phyloP scores from a whole-genome alignment of 352 stramenopile species.

The Phytophthora aleatoria region DNA sequence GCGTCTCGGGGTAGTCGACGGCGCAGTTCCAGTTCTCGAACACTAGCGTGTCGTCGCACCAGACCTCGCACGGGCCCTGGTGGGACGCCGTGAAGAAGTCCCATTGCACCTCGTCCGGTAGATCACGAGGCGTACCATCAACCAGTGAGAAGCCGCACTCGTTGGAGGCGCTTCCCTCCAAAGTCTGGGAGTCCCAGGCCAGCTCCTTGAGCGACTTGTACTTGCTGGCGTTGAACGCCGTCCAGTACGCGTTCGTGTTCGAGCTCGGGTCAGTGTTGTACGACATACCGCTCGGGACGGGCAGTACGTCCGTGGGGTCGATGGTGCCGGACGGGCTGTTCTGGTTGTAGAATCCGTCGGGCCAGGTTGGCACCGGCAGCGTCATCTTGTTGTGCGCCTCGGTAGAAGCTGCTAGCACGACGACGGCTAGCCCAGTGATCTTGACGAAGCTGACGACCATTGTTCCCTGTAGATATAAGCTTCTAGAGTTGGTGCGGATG shows the following conservation, averaged over 20 bases:
- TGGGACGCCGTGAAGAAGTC: conserved; percentile 49
- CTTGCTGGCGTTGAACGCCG: conserved; percentile 44
- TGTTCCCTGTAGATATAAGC: conserved; percentile 3
- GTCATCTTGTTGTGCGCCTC: conserved; percentile 56
- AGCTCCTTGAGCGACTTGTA: conserved; percentile 44
- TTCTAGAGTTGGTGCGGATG: conserved; percentile 6
- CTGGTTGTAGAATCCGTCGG: conserved; percentile 35
- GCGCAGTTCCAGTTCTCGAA: conserved; percentile 51
- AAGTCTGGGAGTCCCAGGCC: conserved; percentile 25
- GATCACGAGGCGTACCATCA: conserved; percentile 25
- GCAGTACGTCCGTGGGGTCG: conserved; percentile 39
- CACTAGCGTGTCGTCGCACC: conserved; percentile 48
- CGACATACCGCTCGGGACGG: conserved; percentile 47
- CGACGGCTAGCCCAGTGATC: conserved; percentile 21
- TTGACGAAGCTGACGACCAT: conserved; percentile 42
- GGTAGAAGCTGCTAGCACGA: conserved; percentile 22
- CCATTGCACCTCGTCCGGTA: conserved; percentile 39
- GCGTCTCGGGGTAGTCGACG: conserved; percentile 31
- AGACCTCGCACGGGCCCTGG: conserved; percentile 51
- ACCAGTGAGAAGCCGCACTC: conserved; percentile 39
- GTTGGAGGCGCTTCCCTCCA: conserved; percentile 29
- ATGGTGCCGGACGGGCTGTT: conserved; percentile 54
- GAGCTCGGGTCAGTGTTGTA: conserved; percentile 38
- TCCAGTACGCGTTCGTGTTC: conserved; percentile 43
- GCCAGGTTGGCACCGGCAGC: conserved; percentile 46